Conservation (phyloP, 257 asterid genomes). For the Solanum pimpinellifolium region DNA sequence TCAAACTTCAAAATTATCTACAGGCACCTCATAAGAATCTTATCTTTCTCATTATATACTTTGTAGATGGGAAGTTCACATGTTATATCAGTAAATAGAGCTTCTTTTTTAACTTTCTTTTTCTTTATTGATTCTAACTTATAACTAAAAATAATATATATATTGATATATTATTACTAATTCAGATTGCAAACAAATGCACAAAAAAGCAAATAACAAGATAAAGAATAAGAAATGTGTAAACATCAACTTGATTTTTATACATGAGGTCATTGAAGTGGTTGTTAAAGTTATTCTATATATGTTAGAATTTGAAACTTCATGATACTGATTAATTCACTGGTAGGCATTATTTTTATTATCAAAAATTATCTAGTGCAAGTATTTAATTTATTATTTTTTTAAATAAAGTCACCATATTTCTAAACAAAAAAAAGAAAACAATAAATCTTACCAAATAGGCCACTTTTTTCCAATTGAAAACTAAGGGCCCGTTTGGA, state of each 20-base stretch:
- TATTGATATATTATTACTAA: background rate
- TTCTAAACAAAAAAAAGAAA: background rate
- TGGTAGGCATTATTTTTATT: background rate
- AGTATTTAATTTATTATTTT: background rate
- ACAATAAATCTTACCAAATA: background rate
- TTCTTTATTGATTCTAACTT: background rate
- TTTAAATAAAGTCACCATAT: background rate
- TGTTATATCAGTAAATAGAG: background rate
- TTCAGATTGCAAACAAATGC: background rate
- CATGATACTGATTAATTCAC: background rate
- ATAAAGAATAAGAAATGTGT: background rate
- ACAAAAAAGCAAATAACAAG: background rate
- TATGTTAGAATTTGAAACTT: background rate
- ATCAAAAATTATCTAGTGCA: background rate
- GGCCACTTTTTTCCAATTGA: background rate
- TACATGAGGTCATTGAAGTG: background rate
- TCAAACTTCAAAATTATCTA: background rate
- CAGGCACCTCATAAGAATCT: slow-evolving; percentile 1
- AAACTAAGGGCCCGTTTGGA: background rate
- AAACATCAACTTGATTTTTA: background rate
- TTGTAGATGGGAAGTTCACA: background rate
- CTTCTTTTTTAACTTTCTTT: background rate
- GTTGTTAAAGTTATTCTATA: background rate
- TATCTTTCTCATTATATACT: background rate
- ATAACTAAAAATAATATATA: background rate